phyloP scores from a whole-genome alignment of 768 basidiomycete genomes.

The Austroboletus eburneus region DNA sequence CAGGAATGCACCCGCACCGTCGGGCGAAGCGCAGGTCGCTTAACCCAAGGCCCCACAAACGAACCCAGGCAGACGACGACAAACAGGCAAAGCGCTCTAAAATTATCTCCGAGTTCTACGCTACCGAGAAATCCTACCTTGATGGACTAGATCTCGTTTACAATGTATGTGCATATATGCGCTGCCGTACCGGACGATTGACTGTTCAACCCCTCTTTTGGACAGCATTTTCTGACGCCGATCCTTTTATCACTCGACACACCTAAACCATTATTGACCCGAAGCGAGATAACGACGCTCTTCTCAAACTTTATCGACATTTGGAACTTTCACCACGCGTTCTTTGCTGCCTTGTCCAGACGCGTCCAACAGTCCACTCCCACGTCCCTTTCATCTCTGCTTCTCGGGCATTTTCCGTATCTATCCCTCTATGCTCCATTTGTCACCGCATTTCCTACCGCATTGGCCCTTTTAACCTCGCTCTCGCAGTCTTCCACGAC shows the following conservation, averaged over 20 bases:
- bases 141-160: conserved; percentile 81
- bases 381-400: conserved; percentile 45
- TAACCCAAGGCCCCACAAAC: conserved; percentile 25
- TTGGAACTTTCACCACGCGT: conserved; percentile 81
- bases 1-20: conserved; percentile 24
- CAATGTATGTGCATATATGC: conserved; percentile 58
- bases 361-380: conserved; percentile 29
- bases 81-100: conserved; percentile 56
- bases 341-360: conserved; percentile 56
- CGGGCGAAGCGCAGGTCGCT: conserved; percentile 34
- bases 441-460: conserved; percentile 70
- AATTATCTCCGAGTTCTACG: conserved; percentile 75
- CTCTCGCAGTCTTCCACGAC: conserved; percentile 46
- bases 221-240: conserved; percentile 79
- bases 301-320: conserved; percentile 92
- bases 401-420: conserved; percentile 83
- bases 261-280: conserved; percentile 61
- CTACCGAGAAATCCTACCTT: conserved; percentile 78
- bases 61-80: conserved; percentile 44
- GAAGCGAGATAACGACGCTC: conserved; percentile 63
- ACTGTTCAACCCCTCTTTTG: conserved; percentile 1
- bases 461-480: conserved; percentile 53
- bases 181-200: not conserved
- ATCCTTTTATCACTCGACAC: conserved; percentile 73
- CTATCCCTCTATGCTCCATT: conserved; percentile 85